These are phyloP conservation scores for Acanthamoeba culbertsoni DNA, from an alignment of 208 protist species.

Conservation along the genomic window DNA sequence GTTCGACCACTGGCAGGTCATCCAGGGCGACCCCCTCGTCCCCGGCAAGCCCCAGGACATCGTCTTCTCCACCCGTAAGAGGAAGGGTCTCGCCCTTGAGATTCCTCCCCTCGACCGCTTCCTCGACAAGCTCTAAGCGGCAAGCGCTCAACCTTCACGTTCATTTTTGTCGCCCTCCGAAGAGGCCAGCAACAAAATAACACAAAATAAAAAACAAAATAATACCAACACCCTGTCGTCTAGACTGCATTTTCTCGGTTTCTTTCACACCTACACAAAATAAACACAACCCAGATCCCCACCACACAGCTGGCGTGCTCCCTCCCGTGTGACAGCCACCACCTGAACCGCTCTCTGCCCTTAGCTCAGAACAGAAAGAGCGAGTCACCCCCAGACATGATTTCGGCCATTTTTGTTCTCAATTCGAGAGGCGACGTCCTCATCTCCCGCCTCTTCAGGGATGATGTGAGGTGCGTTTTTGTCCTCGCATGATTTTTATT, in stretches of 20 bases:
- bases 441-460: not conserved
- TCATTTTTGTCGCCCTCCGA: slow-evolving; percentile 98
- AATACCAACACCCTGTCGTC: no score
- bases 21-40: slow-evolving; percentile 89
- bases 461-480: not conserved
- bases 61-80: slow-evolving; percentile 88
- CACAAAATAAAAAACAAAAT: no score
- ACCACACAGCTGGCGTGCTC: no score
- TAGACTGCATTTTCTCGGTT: no score
- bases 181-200: no score
- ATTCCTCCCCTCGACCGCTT: slow-evolving; percentile 92
- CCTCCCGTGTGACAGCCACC: no score
- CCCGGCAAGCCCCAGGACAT: slow-evolving; percentile 82
- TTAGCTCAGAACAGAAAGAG: no score
- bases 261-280: no score
- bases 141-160: slow-evolving; percentile 99
- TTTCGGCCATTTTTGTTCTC: slow-evolving; percentile 3
- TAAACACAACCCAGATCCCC: no score
- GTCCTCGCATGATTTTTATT: not conserved
- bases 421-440: slow-evolving; percentile 43
- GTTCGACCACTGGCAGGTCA: slow-evolving; percentile 97
- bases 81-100: slow-evolving; percentile 96
- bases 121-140: slow-evolving; percentile 97
- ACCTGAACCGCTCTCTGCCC: no score
- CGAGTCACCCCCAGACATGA: no score